Conservation (phyloP, 768 basidiomycete genomes). For the Collybia sp. region DNA sequence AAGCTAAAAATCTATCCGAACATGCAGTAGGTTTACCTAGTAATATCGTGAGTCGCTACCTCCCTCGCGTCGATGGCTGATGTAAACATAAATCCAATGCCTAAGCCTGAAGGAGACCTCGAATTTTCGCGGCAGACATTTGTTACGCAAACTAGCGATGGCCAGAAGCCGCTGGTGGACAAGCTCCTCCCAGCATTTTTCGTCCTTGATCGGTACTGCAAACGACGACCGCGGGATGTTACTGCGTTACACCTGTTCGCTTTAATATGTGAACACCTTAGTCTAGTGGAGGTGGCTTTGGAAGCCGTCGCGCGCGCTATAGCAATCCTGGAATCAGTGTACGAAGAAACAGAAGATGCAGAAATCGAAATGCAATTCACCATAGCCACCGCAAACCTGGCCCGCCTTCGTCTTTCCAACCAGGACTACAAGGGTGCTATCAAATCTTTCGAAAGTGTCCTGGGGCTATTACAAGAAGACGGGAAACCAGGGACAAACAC, state of each 20-base stretch:
- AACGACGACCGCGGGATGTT: constrained; percentile 62
- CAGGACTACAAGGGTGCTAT: constrained; percentile 56
- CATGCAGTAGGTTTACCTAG: constrained; percentile 63
- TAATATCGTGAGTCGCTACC: constrained; percentile 44
- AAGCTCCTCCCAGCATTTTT: constrained; percentile 75
- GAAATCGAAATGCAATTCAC: constrained; percentile 74
- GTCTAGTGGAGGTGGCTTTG: constrained; percentile 58
- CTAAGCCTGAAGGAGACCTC: constrained; percentile 77
- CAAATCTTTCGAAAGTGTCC: constrained; percentile 66
- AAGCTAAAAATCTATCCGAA: constrained; percentile 66
- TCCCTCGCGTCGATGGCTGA: background rate
- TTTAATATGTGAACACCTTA: constrained; percentile 81
- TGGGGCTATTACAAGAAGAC: constrained; percentile 62
- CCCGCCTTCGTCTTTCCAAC: constrained; percentile 63
- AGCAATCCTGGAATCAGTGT: constrained; percentile 72
- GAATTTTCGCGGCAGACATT: constrained; percentile 67
- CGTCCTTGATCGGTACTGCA: constrained; percentile 71
- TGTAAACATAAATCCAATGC: background rate
- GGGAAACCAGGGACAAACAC: constrained; percentile 26
- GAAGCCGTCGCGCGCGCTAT: constrained; percentile 60
- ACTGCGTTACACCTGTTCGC: constrained; percentile 80
- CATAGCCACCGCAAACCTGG: constrained; percentile 79
- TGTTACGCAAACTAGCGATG: constrained; percentile 19
- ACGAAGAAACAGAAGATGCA: constrained; percentile 84
- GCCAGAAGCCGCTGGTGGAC: constrained; percentile 25